phyloP scores from a whole-genome alignment of 257 asterid species.

The Solanum chilense region DNA sequence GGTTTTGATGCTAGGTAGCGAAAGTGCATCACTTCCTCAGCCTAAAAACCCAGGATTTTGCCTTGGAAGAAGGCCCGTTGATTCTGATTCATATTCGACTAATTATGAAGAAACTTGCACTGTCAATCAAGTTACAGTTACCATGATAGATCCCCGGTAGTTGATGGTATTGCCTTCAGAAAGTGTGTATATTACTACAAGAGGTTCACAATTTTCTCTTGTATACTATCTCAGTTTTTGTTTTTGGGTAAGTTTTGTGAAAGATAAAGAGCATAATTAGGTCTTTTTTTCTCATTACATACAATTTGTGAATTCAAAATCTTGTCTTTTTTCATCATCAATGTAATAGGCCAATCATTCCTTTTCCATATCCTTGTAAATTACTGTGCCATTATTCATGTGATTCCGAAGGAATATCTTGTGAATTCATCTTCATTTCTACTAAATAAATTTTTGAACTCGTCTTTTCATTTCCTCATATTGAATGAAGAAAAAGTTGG shows the following conservation, averaged over 20 bases:
- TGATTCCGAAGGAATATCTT: neutral
- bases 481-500: neutral
- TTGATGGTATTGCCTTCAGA: neutral
- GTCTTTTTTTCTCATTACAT: neutral
- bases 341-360: neutral
- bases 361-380: neutral
- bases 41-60: conserved; percentile 66
- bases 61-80: conserved; percentile 32
- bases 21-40: conserved; percentile 37
- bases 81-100: conserved; percentile 24
- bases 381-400: neutral
- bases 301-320: neutral
- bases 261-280: neutral
- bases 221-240: neutral
- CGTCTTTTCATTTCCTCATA: too few species aligned
- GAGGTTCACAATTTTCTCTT: conserved; percentile 1
- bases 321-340: neutral
- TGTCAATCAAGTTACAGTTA: conserved; percentile 44
- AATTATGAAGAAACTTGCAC: conserved; percentile 47
- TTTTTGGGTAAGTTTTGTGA: neutral
- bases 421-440: neutral
- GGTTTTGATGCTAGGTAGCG: conserved; percentile 48
- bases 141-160: conserved; percentile 49
- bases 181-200: neutral
- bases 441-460: too few species aligned